phyloP scores from a whole-genome alignment of 345 rosid species.

The Euclidium syriacum region DNA sequence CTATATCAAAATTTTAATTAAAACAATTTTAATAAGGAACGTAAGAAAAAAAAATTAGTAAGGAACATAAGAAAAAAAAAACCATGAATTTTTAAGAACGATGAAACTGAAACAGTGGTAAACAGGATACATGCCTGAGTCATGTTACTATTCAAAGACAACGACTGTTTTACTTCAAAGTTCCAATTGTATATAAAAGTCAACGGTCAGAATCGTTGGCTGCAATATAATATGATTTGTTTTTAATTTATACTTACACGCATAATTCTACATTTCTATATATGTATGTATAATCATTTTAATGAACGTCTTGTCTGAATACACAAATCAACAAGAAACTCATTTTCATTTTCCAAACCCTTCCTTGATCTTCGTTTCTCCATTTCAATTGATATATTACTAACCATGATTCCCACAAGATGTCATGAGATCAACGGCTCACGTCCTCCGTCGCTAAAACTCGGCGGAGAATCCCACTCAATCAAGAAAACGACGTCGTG shows the following conservation, averaged over 20 bases:
- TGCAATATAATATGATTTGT: background rate
- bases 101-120: too few species aligned
- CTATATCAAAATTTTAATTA: too few species aligned
- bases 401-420: conserved; percentile 35
- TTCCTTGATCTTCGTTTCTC: background rate
- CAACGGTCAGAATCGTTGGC: conserved; percentile 80
- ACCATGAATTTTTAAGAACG: too few species aligned
- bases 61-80: too few species aligned
- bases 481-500: conserved; percentile 33
- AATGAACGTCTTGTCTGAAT: background rate
- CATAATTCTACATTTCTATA: background rate
- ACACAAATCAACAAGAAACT: background rate
- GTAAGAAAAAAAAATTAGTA: too few species aligned
- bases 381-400: background rate
- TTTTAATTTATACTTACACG: background rate
- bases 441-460: conserved; percentile 20
- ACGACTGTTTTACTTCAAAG: conserved; percentile 3
- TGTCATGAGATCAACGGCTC: conserved; percentile 20
- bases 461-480: conserved; percentile 34
- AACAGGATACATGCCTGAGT: too few species aligned
- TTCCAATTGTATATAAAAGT: conserved; percentile 21
- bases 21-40: too few species aligned
- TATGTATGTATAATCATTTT: background rate
- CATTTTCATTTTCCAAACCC: background rate
- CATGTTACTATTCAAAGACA: conserved; percentile 9